Percentiles rank a stretch among this genome's conserved stretches.
phyloP scores from a whole-genome alignment of 139 green algal genomes.

The Micractinium conductrix region DNA sequence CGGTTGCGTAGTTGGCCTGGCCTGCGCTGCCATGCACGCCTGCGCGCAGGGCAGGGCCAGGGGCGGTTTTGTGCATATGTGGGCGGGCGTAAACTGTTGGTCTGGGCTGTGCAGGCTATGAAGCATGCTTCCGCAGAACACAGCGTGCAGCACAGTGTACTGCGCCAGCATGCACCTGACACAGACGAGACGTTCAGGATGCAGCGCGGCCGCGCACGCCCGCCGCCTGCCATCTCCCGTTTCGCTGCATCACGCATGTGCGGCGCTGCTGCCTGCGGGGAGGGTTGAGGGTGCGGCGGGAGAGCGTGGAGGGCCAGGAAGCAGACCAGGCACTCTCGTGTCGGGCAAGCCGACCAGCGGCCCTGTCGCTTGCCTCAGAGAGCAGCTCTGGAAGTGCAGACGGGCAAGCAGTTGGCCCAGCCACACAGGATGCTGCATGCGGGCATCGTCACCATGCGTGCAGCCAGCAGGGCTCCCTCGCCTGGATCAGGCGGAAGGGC shows the following conservation, averaged over 20 bases:
- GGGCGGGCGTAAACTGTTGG: background rate
- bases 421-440: too few species aligned
- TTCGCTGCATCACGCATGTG: slow-evolving; percentile 82
- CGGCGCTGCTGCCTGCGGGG: slow-evolving; percentile 65
- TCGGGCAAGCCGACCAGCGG: too few species aligned
- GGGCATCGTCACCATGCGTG: too few species aligned
- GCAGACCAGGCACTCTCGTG: too few species aligned
- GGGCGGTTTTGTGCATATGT: background rate
- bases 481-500: slow-evolving; percentile 84
- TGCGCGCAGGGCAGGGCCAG: background rate
- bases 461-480: background rate
- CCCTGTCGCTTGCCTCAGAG: too few species aligned
- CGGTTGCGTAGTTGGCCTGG: slow-evolving; percentile 77
- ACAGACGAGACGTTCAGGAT: slow-evolving; percentile 91
- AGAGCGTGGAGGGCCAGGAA: background rate
- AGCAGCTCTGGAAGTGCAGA: too few species aligned
- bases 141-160: background rate
- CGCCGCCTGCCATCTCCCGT: slow-evolving; percentile 55
- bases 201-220: slow-evolving; percentile 53
- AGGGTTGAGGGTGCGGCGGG: slow-evolving; percentile 11
- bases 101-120: too few species aligned
- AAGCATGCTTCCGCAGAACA: too few species aligned
- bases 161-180: slow-evolving; percentile 35
- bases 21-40: slow-evolving; percentile 49
- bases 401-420: too few species aligned